phyloP scores from a whole-genome alignment of 345 rosid species.

The Hypericum androsaemum region DNA sequence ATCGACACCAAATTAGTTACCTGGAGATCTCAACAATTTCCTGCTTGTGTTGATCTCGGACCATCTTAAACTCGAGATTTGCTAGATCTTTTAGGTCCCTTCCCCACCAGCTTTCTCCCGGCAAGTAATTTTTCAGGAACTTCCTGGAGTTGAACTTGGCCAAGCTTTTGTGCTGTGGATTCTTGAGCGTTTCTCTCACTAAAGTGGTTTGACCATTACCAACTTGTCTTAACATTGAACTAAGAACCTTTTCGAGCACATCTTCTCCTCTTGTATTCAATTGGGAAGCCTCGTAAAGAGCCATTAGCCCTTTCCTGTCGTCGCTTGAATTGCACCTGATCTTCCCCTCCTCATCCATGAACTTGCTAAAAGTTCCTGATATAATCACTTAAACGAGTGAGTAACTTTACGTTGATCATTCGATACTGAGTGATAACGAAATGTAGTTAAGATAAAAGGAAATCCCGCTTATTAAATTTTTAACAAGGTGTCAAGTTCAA shows the following conservation, averaged over 20 bases:
- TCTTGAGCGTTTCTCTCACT: conserved; percentile 15
- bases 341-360: conserved; percentile 22
- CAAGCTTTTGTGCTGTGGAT: conserved; percentile 35
- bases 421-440: no score
- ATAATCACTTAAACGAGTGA: no score
- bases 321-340: conserved; percentile 6
- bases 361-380: conserved; percentile 24
- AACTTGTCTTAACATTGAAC: conserved; percentile 3
- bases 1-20: conserved; percentile 15
- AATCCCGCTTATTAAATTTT: no score
- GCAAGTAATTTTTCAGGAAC: conserved; percentile 1
- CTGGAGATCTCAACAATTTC: conserved; percentile 23
- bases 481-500: not conserved
- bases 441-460: no score
- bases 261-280: conserved; percentile 40
- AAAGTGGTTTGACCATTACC: conserved; percentile 13
- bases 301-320: conserved; percentile 30
- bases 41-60: conserved; percentile 21
- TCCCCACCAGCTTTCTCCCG: conserved; percentile 9
- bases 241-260: conserved; percentile 26
- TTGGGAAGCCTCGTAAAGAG: conserved; percentile 46
- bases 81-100: conserved; percentile 38
- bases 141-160: conserved; percentile 24
- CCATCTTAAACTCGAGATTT: conserved; percentile 20
- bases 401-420: not conserved